Base-by-base conservation (phyloP, 1,284 basidiomycete genomes). In the Schizopora paradoxa region DNA sequence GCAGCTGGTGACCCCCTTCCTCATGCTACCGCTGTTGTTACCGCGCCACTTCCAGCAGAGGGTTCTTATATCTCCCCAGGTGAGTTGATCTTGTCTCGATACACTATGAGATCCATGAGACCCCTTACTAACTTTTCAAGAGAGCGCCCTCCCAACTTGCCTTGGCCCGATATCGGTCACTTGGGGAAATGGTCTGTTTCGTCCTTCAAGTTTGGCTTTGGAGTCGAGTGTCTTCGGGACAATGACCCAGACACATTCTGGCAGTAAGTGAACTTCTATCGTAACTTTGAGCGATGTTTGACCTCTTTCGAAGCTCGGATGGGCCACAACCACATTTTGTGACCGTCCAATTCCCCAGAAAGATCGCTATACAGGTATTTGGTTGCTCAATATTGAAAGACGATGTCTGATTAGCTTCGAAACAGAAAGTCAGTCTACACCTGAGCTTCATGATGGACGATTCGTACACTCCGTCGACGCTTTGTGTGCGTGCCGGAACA, bases 281-380 rank as follows among this genome's bases (percentile, higher is more conserved):
- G 22, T 18, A 22, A 23, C 14, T 11, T 6, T 27, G 10, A n/a
- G 33, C 25, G 6, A 18, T 16, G 28, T 40, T 31, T 43, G 46
- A 40, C 32, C 44, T 33, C 26, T 49, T 25, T 47, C 41, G 43
- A 62, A 98, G 95, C 63, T 95, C 91, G 5, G 96, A 99, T 61
- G 96, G 96, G 0, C 90, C 91, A 0, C 96, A 98, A 60, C 96
- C 96, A 2, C 96, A 99, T 66, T 86, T 87, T 50, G 91, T 99
- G 58, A 95, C 91, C 4, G 76, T 97, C 45, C 89, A 95, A 59
- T 99, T 99, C 62, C 83, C 91, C 6, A 80, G 86, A 45, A 89
- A 93, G 59, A 87, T 96, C 14, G 80, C 86, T 6, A 82, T 99
- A 22, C 89, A 94, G 64, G 93, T 92, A 18, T 44, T 22, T 34